Evolutionary conservation across 1,139 yeast species (phyloP).

Genomic region (Yamadazyma aaseri): DNA sequence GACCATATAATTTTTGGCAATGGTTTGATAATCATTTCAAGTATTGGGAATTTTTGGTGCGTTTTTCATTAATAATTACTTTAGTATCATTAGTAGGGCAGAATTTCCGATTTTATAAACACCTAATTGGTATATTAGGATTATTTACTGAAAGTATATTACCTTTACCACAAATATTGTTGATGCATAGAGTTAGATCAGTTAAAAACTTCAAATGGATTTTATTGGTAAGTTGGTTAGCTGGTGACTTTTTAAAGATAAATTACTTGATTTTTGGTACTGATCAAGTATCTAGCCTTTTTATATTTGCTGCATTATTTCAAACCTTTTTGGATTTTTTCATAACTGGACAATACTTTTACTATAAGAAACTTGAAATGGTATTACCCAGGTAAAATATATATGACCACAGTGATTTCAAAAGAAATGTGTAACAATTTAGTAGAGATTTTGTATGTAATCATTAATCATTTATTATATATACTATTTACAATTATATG

Average conservation of each 20-base stretch:
- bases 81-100: constrained; percentile 47
- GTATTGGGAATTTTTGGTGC: constrained; percentile 66
- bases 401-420: too few relatives aligned
- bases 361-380: constrained; percentile 37
- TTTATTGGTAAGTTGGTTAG: constrained; percentile 77
- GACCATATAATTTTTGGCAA: constrained; percentile 81
- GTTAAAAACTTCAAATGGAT: constrained; percentile 78
- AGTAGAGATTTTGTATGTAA: not conserved
- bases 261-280: constrained; percentile 74
- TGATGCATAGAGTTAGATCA: constrained; percentile 65
- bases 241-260: constrained; percentile 82
- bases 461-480: constrained; percentile 4
- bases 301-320: constrained; percentile 74
- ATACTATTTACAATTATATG: constrained; percentile 6
- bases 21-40: constrained; percentile 57
- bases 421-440: too few relatives aligned
- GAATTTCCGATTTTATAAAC: constrained; percentile 43
- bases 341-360: constrained; percentile 72
- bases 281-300: constrained; percentile 62
- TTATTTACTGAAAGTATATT: constrained; percentile 76
- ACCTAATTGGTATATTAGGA: constrained; percentile 69
- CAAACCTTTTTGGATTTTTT: constrained; percentile 77
- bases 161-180: constrained; percentile 84
- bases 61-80: constrained; percentile 43
- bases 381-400: constrained; percentile 7